Percentiles rank a stretch among this genome's conserved stretches.
phyloP scores from a whole-genome alignment of 768 basidiomycete genomes.

The Cubamyces lactineus region DNA sequence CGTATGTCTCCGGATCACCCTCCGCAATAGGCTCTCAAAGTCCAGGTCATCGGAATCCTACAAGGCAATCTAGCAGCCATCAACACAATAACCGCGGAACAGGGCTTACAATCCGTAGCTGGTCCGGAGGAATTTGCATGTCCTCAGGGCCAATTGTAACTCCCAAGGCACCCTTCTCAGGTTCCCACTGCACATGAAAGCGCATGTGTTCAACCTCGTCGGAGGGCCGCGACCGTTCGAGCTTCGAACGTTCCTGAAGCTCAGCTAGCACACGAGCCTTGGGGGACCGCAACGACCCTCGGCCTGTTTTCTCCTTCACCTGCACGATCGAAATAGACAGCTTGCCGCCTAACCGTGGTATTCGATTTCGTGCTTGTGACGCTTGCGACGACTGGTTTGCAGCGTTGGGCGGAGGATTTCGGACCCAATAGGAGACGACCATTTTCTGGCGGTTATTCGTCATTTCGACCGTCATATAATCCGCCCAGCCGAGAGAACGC shows the following conservation, averaged over 20 bases:
- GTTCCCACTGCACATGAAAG: constrained; percentile 80
- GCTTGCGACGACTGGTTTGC: constrained; percentile 32
- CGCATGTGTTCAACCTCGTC: constrained; percentile 75
- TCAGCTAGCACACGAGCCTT: constrained; percentile 58
- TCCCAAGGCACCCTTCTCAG: constrained; percentile 67
- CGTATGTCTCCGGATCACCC: constrained; percentile 68
- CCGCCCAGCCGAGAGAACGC: constrained; percentile 85
- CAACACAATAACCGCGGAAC: background rate
- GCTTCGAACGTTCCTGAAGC: constrained; percentile 65
- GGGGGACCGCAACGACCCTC: constrained; percentile 56
- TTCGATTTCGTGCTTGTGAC: constrained; percentile 37
- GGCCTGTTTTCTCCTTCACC: constrained; percentile 43
- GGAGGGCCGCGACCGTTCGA: constrained; percentile 57
- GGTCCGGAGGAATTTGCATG: constrained; percentile 42
- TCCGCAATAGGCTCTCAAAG: constrained; percentile 68
- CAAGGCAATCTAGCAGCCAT: background rate
- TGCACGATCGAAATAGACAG: constrained; percentile 74
- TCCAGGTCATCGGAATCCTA: constrained; percentile 73
- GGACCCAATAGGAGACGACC: constrained; percentile 83
- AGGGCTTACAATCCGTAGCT: constrained; percentile 60
- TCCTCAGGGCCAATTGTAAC: constrained; percentile 56
- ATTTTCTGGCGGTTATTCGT: constrained; percentile 68
- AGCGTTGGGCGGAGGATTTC: constrained; percentile 40
- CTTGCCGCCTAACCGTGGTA: constrained; percentile 70
- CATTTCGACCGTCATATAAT: constrained; percentile 74